Base-by-base conservation (phyloP, 768 basidiomycete genomes). In the Naganishia vishniacii region DNA sequence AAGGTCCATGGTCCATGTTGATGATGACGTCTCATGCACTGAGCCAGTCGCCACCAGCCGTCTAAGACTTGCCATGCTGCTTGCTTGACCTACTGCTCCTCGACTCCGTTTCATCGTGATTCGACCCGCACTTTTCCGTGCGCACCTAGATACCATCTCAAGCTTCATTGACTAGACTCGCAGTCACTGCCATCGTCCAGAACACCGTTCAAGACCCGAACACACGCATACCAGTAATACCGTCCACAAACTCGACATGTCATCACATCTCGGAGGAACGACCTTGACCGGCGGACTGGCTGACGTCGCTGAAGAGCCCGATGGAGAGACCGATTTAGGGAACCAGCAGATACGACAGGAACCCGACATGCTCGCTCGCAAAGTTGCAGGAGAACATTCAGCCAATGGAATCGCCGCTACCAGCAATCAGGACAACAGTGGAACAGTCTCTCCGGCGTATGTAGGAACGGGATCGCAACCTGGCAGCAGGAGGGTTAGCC, bases 291-390 rank as follows among this genome's bases (percentile, higher is more conserved):
- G 31, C 26, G 61, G 45, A 45, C 20, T 63, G 32, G 62, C 48
- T 42, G 62, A 63, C 42, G 62, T 63, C 34, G 49, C 62, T 16
- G 62, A 63, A 63, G 62, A 63, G 42, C 37, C 62, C 29, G 62
- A 56, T 26, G 53, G 53, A n/a, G 53, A 63, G 32, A 49, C 62
- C n/a, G 62, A 63, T 26, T 47, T 63, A 63, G 48, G 62, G 16
- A 32, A 26, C 16, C 48, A 56, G 23, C 37, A 53, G 26, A 23
- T 29, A 18, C 53, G 6, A 56, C 32, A 56, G 53, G 11, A 4
- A n/a, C 20, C 32, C n/a, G 20, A 23, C 23, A 37, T n/a, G n/a
- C 2, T 40, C 4, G 23, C 18, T 13, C 34, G 8, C 31, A 25
- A 23, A 29, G 3, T 15, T 13, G 37, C 20, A 23, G 53, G 53